Evolutionary conservation across 495 filamentous ascomycete genomes (phyloP).

Genomic region (Aspergillus panamensis): DNA sequence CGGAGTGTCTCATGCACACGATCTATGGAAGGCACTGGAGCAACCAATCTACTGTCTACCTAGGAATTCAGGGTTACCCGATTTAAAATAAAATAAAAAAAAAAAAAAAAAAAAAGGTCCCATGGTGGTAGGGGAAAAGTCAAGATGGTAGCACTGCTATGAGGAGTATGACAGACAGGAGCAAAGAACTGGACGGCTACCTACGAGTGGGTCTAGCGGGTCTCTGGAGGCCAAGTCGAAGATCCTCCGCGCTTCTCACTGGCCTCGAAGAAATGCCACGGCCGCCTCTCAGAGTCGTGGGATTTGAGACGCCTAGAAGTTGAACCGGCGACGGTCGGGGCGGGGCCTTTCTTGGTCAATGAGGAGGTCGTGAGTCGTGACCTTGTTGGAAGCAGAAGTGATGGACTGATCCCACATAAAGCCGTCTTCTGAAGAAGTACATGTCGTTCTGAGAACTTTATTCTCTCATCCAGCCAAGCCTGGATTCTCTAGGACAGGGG

Average conservation of each 20-base stretch:
- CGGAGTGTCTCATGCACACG: conserved; percentile 15
- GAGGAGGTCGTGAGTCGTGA: background rate
- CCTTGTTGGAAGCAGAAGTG: background rate
- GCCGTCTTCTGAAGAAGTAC: background rate
- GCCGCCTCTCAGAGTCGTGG: conserved; percentile 9
- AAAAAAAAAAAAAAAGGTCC: background rate
- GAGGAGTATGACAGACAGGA: conserved; percentile 20
- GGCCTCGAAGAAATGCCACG: conserved; percentile 16
- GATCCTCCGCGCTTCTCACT: conserved; percentile 27
- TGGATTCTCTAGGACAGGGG: background rate
- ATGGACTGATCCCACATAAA: background rate
- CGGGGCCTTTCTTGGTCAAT: background rate
- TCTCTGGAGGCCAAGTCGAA: conserved; percentile 21
- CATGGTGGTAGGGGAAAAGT: background rate
- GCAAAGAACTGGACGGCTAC: conserved; percentile 16
- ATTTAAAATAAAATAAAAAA: background rate
- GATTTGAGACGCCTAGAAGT: conserved; percentile 1
- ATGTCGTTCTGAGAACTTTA: background rate
- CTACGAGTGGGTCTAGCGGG: conserved; percentile 24
- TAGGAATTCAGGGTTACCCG: background rate
- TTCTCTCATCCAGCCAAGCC: conserved; percentile 2
- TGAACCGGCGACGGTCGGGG: conserved; percentile 3
- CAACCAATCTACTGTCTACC: conserved; percentile 3
- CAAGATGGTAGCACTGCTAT: conserved; percentile 6
- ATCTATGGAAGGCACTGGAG: conserved; percentile 1